Conservation (phyloP, 2,329 filamentous ascomycete genomes). For the Aspergillus ruber region DNA sequence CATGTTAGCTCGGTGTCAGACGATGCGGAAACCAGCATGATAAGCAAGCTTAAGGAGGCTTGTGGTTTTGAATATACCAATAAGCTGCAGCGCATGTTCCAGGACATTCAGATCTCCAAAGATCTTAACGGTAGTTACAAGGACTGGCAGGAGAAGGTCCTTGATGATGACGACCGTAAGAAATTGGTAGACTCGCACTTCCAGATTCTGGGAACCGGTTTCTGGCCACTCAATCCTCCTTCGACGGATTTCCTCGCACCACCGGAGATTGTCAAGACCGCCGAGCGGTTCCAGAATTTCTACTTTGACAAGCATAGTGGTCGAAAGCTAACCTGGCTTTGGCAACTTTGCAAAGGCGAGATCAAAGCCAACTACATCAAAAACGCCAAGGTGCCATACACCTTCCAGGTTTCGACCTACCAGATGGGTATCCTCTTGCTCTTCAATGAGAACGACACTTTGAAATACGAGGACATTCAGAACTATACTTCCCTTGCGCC, state of each 20-base stretch:
- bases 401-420: slow-evolving; percentile 94
- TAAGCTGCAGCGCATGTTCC: slow-evolving; percentile 99
- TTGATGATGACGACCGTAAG: slow-evolving; percentile 60
- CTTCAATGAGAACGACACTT: slow-evolving; percentile 84
- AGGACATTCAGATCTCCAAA: slow-evolving; percentile 98
- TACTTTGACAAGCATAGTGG: slow-evolving; percentile 97
- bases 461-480: slow-evolving; percentile 82
- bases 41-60: slow-evolving; percentile 96
- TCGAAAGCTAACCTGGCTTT: slow-evolving; percentile 94
- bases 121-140: slow-evolving; percentile 88
- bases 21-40: slow-evolving; percentile 98
- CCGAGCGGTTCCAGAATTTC: slow-evolving; percentile 82
- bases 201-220: slow-evolving; percentile 88
- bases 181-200: slow-evolving; percentile 77
- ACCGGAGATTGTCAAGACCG: slow-evolving; percentile 73
- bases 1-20: slow-evolving; percentile 93
- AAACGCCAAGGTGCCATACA: slow-evolving; percentile 82
- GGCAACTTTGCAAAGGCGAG: slow-evolving; percentile 97
- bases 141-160: slow-evolving; percentile 63
- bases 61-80: slow-evolving; percentile 99
- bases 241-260: slow-evolving; percentile 85
- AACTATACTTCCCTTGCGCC: slow-evolving; percentile 70
- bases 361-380: slow-evolving; percentile 91
- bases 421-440: slow-evolving; percentile 94
- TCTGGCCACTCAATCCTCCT: slow-evolving; percentile 88